Evolutionary conservation across 1,284 basidiomycete genomes (phyloP).

Genomic region (Naganishia liquefaciens): DNA sequence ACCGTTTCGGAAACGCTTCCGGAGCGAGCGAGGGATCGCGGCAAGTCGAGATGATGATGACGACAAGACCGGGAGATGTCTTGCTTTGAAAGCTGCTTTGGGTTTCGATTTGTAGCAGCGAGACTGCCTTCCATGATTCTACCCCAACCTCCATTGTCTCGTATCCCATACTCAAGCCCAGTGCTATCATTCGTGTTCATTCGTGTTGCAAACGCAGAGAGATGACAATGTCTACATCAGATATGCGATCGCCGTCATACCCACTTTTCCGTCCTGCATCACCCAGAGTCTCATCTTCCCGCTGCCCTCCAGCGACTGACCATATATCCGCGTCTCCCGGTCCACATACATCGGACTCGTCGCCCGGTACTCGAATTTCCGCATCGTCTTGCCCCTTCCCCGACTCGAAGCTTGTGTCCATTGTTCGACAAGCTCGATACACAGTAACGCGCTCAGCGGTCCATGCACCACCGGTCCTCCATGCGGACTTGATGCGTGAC

Average conservation of each 20-base stretch:
- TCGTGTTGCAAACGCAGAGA: too few species aligned
- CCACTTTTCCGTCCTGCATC: slow-evolving; percentile 63
- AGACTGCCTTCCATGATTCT: too few species aligned
- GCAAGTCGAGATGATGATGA: too few species aligned
- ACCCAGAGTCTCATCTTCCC: slow-evolving; percentile 59
- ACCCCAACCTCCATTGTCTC: too few species aligned
- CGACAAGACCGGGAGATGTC: too few species aligned
- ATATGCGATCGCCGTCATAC: slow-evolving; percentile 63
- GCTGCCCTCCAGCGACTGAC: slow-evolving; percentile 44
- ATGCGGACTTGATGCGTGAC: slow-evolving; percentile 54
- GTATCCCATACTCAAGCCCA: too few species aligned
- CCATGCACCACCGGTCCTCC: slow-evolving; percentile 78
- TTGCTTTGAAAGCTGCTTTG: too few species aligned
- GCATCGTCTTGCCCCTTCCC: slow-evolving; percentile 44
- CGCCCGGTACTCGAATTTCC: slow-evolving; percentile 69
- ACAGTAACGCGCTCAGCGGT: slow-evolving; percentile 73
- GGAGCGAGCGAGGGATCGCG: too few species aligned
- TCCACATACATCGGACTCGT: slow-evolving; percentile 71
- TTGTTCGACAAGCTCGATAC: slow-evolving; percentile 63
- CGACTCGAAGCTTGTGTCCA: slow-evolving; percentile 11
- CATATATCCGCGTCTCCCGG: slow-evolving; percentile 61
- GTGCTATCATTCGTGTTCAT: too few species aligned
- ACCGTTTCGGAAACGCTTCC: too few species aligned
- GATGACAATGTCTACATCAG: background rate
- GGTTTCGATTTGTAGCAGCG: too few species aligned